phyloP scores from a whole-genome alignment of 2,329 filamentous ascomycete genomes.

The Talaromyces piceae region DNA sequence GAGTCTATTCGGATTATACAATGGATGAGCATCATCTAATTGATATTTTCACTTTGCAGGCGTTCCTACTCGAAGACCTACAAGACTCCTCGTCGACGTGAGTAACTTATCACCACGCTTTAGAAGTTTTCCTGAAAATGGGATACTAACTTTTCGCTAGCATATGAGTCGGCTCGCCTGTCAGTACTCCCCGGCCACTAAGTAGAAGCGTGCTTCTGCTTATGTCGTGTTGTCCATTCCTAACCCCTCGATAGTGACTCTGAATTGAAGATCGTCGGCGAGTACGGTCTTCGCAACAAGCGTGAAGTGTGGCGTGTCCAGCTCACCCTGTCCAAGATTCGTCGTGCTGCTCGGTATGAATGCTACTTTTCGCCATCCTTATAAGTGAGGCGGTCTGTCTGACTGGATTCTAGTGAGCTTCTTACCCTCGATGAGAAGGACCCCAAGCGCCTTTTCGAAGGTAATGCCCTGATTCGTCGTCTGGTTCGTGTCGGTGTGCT shows the following conservation, averaged over 20 bases:
- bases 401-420: slow-evolving; percentile 66
- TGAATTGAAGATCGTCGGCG: slow-evolving; percentile 98
- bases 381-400: not conserved
- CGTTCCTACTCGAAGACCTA: slow-evolving; percentile 98
- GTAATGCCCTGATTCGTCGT: slow-evolving; percentile 99
- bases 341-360: slow-evolving; percentile 97
- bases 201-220: slow-evolving; percentile 95
- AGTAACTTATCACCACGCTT: slow-evolving; percentile 25
- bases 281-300: slow-evolving; percentile 99
- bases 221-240: slow-evolving; percentile 72
- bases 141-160: slow-evolving; percentile 37
- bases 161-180: slow-evolving; percentile 99
- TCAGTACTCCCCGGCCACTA: slow-evolving; percentile 93
- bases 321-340: slow-evolving; percentile 99
- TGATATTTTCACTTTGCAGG: slow-evolving; percentile 26
- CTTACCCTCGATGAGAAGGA: slow-evolving; percentile 99
- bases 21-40: slow-evolving; percentile 29
- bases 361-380: not conserved
- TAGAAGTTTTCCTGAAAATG: slow-evolving; percentile 9
- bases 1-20: slow-evolving; percentile 25
- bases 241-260: slow-evolving; percentile 77
- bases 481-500: slow-evolving; percentile 99
- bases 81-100: slow-evolving; percentile 88
- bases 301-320: slow-evolving; percentile 99
- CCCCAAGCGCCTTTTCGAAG: slow-evolving; percentile 99